Base-by-base conservation (phyloP, 169 alveolate species). In the Plasmodium berghei region DNA sequence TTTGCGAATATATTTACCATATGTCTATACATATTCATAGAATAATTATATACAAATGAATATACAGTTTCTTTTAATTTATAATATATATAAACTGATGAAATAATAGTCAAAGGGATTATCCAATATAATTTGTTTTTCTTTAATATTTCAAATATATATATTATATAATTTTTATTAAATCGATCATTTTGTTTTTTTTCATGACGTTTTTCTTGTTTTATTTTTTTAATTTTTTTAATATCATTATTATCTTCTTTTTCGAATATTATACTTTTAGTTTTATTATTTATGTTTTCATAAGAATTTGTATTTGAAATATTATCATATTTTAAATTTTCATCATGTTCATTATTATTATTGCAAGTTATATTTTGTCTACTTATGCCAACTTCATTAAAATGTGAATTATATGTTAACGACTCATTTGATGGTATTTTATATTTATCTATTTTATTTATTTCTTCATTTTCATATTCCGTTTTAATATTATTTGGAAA, bases 121-220 rank as follows among this genome's bases (percentile, higher is more conserved):
- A 85, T 2, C 91, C 91, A 85, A 28, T 85, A 85, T 3, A 20
- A 55, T 45, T 85, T 85, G 14, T 85, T 85, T 1, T 69, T 69
- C 22, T 58, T 54, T 54, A 85, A 9, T 3, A 12, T 49, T 5
- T 85, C 66, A 42, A 56, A 70, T 4, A 85, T 9, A 6, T 26
- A 22, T 3, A 26, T 42, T 9, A 85, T 2, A 49, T 69, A 67
- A 16, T 70, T 69, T 46, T 70, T 85, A 14, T 48, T 56, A 18
- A 56, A 67, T 0, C 55, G 10, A 1, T 83, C 83, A 9, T 45
- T 49, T 26, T 59, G 2, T 0, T 20, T 54, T 12, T 16, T 49
- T 24, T 26, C 28, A 10, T 22, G 18, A 1, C 40, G 5, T 1
- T 52, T 10, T 10, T 46, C 18, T 45, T 16, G 58, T 49, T 16